These are phyloP conservation scores for Nitzschia inconspicua DNA, from an alignment of 108 stramenopile genomes.

Conservation along the genomic window DNA sequence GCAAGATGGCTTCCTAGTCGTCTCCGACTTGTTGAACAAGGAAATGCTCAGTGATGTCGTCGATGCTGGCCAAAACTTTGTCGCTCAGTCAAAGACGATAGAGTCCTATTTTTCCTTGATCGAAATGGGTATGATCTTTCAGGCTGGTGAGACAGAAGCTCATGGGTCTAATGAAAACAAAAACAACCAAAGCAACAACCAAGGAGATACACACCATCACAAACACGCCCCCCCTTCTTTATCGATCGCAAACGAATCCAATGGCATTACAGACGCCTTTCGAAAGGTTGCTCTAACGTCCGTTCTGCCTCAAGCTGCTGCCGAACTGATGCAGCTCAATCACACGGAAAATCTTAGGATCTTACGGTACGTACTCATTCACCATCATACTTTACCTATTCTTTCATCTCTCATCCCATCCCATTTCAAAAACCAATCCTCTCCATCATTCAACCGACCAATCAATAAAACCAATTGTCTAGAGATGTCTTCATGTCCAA, in stretches of 20 bases:
- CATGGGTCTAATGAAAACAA: too few relatives aligned
- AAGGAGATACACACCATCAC: too few relatives aligned
- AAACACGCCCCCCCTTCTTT: too few relatives aligned
- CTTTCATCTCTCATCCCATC: too few relatives aligned
- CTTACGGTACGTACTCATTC: constrained; percentile 2
- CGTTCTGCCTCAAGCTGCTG: constrained; percentile 6
- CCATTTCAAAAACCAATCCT: too few relatives aligned
- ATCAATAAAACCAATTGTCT: too few relatives aligned
- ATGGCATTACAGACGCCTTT: constrained; percentile 12
- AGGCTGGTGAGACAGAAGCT: background rate
- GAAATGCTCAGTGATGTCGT: constrained; percentile 11
- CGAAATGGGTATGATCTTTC: constrained; percentile 8
- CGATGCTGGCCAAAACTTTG: constrained; percentile 5
- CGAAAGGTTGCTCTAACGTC: constrained; percentile 20
- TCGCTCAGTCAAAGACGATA: background rate
- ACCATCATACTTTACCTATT: too few relatives aligned
- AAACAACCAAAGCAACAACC: too few relatives aligned
- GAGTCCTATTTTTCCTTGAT: constrained; percentile 4
- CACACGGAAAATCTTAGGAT: background rate
- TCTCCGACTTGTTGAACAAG: constrained; percentile 24
- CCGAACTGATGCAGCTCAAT: constrained; percentile 18
- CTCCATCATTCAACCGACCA: too few relatives aligned
- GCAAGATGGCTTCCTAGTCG: constrained; percentile 25
- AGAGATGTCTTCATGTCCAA: constrained; percentile 26
- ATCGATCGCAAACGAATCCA: too few relatives aligned